A percentile compares a stretch with the other conserved stretches of the same genome.
phyloP scores from a whole-genome alignment of 2,329 filamentous ascomycete species.

The Monosporascus sp. region DNA sequence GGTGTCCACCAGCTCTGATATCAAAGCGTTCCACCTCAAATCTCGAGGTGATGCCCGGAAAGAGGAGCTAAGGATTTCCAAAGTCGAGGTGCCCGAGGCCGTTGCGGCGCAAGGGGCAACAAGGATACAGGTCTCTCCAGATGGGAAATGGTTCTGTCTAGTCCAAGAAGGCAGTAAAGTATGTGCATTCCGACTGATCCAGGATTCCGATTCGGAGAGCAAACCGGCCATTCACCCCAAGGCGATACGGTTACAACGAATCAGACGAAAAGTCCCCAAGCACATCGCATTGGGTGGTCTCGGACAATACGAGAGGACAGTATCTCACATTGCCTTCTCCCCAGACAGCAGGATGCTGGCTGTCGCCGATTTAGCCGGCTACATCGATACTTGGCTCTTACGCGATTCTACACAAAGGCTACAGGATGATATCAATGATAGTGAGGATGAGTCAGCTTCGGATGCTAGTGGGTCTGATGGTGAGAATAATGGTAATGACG shows the following conservation, averaged over 20 bases:
- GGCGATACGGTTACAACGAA: conserved; percentile 44
- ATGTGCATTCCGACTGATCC: conserved; percentile 43
- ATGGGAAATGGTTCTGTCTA: conserved; percentile 63
- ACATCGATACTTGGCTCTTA: conserved; percentile 80
- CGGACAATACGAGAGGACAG: conserved; percentile 69
- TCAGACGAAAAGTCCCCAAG: conserved; percentile 49
- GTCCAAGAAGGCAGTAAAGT: conserved; percentile 57
- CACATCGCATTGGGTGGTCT: conserved; percentile 58
- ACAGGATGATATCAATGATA: conserved; percentile 25
- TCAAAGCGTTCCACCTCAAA: conserved; percentile 71
- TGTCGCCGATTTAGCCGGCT: conserved; percentile 75
- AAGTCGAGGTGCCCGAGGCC: conserved; percentile 57
- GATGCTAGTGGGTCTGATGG: conserved; percentile 33
- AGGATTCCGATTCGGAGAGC: conserved; percentile 25
- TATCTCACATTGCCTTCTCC: conserved; percentile 73
- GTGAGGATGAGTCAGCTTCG: conserved; percentile 26
- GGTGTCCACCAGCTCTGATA: conserved; percentile 66
- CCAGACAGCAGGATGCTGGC: conserved; percentile 74
- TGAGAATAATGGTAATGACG: conserved; percentile 38
- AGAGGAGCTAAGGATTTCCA: conserved; percentile 63
- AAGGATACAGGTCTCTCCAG: conserved; percentile 62
- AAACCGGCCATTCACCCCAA: conserved; percentile 35
- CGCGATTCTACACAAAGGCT: conserved; percentile 42
- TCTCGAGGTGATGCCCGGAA: conserved; percentile 44
- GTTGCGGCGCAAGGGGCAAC: conserved; percentile 61